Evolutionary conservation across 768 basidiomycete genomes (phyloP), one percentile per base, ranked within the genome.

Genomic region (Tricholoma furcatifolium): DNA sequence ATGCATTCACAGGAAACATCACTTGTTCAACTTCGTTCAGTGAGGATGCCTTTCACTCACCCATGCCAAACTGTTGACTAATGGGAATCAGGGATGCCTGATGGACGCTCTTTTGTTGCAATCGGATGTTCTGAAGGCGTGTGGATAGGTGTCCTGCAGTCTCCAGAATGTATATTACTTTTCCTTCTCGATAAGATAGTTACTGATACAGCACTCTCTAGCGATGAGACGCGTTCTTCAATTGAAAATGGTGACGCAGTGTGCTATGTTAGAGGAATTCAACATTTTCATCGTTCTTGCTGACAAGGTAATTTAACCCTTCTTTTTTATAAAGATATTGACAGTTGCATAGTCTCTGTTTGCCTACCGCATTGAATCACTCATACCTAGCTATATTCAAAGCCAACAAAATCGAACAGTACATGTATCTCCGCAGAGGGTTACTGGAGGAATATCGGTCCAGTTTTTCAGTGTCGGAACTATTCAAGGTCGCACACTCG

Each of bases 1-100:
- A 76, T 50, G 74, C 84, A 12, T 86, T 84, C 45, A 78, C 77
- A 1, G 91, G 91, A 20, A 91, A 84, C 63, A 93, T 96, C 36
- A 96, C 95, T 2, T 97, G 95, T 64, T 95, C 94, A 2, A 89
- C 92, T 23, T 93, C 95, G 6, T 95, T 98, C 67, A 86, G 93
- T 81, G 54, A 65, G 79, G 83, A 47, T 65, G 74, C 62, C 2
- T 9, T 43, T 41, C 17, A 20, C 20, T 27, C 15, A 43, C 18
- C 35, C 20, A 6, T 3, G 14, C 10, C 3, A 11, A 4, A 15
- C 9, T n/a, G 6, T 7, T 24, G 31, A 43, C 63, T 39, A 18
- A 6, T 51, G 8, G 20, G 50, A 34, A 59, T 10, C 53, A 95
- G 93, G 80, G 54, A 95, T 91, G 4, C 74, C 85, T 7, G 93